Conservation (phyloP, 805 yeast species). For the Candida methanosorbosa region DNA sequence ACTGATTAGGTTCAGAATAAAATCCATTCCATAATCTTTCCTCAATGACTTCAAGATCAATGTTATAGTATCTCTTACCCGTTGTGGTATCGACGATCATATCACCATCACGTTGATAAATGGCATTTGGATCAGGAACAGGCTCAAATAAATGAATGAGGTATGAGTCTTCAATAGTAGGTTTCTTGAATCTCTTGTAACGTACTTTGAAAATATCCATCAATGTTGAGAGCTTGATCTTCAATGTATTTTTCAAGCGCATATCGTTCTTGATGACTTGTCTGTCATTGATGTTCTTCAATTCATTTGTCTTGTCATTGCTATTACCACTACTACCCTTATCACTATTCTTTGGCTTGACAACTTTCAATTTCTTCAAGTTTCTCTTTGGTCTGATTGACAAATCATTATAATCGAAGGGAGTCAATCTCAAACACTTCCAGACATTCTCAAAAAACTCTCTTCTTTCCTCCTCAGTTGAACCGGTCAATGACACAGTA, state of each 20-base stretch:
- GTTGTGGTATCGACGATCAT: slow-evolving; percentile 78
- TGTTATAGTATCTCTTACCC: slow-evolving; percentile 67
- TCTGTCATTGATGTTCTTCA: slow-evolving; percentile 42
- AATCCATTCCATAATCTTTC: slow-evolving; percentile 96
- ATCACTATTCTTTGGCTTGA: slow-evolving; percentile 5
- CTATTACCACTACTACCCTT: slow-evolving; percentile 2
- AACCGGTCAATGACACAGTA: slow-evolving; percentile 17
- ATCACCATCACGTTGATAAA: slow-evolving; percentile 48
- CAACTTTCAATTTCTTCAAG: slow-evolving; percentile 29
- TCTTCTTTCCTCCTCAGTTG: slow-evolving; percentile 38
- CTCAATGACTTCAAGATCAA: slow-evolving; percentile 90
- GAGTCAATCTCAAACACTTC: slow-evolving; percentile 54
- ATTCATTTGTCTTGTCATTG: slow-evolving; percentile 27
- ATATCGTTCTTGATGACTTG: slow-evolving; percentile 45
- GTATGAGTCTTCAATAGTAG: slow-evolving; percentile 71
- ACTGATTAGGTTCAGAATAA: slow-evolving; percentile 89
- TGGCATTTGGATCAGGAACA: slow-evolving; percentile 24
- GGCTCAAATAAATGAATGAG: slow-evolving; percentile 76
- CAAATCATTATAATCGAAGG: slow-evolving; percentile 61
- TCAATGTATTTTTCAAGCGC: slow-evolving; percentile 74
- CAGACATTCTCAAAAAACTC: slow-evolving; percentile 49
- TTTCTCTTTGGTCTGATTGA: slow-evolving; percentile 46
- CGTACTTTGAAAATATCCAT: slow-evolving; percentile 86
- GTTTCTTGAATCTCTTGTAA: slow-evolving; percentile 85
- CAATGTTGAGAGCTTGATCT: slow-evolving; percentile 75